Evolutionary conservation across 805 yeast species (phyloP).

Genomic region (Ogataea paraovalis): DNA sequence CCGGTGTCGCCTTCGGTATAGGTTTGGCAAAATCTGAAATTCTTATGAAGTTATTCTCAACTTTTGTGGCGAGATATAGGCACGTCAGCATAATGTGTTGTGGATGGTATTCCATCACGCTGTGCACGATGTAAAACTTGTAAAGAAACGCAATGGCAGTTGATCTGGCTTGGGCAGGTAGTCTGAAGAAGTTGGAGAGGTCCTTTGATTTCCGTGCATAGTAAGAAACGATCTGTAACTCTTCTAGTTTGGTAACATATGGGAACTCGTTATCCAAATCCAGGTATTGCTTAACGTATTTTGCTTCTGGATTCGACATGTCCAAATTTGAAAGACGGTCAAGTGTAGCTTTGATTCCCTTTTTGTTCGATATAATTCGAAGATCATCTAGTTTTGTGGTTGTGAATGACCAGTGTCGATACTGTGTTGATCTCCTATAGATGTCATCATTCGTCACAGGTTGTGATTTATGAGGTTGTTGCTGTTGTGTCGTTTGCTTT

Average conservation of each 20-base stretch:
- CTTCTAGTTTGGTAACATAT: conserved; percentile 65
- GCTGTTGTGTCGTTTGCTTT: conserved; percentile 18
- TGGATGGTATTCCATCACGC: conserved; percentile 87
- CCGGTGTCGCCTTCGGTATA: conserved; percentile 62
- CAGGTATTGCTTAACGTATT: conserved; percentile 5
- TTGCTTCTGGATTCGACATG: conserved; percentile 13
- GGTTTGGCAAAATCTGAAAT: conserved; percentile 74
- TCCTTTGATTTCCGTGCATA: conserved; percentile 70
- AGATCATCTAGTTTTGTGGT: conserved; percentile 47
- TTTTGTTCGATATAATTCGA: conserved; percentile 48
- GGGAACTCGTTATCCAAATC: conserved; percentile 28
- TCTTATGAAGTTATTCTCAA: conserved; percentile 86
- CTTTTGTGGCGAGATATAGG: conserved; percentile 85
- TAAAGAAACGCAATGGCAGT: conserved; percentile 82
- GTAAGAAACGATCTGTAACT: conserved; percentile 58
- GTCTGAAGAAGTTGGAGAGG: conserved; percentile 65
- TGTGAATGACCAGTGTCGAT: conserved; percentile 79
- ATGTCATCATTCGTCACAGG: conserved; percentile 74
- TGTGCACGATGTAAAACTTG: conserved; percentile 72
- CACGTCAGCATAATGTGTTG: conserved; percentile 75
- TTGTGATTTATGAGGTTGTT: not conserved
- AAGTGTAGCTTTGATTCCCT: conserved; percentile 43
- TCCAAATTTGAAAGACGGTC: conserved; percentile 17
- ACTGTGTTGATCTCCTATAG: conserved; percentile 84
- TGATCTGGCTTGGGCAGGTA: conserved; percentile 86